Conservation (phyloP, 345 rosid species). For the Xanthoceras sorbifolium region DNA sequence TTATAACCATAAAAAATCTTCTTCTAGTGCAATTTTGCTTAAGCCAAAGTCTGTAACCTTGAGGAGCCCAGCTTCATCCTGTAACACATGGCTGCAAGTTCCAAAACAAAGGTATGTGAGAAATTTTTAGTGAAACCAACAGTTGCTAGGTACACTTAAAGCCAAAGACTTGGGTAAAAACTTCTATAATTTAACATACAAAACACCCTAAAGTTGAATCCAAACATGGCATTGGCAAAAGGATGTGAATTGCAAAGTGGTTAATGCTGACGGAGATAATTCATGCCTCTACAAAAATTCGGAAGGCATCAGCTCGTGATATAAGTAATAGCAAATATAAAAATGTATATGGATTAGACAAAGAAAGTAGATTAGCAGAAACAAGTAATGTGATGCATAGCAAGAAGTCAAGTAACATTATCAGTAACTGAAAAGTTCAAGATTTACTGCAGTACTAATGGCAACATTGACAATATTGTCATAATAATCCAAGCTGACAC, state of each 20-base stretch:
- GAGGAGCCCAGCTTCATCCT: slow-evolving; percentile 61
- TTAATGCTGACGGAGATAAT: slow-evolving; percentile 68
- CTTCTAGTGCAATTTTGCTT: slow-evolving; percentile 61
- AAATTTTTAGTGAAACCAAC: neutral
- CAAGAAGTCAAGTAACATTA: neutral
- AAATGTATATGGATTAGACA: no score
- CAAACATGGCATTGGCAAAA: slow-evolving; percentile 4
- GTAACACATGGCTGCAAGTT: slow-evolving; percentile 49
- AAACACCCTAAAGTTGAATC: neutral
- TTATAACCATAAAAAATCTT: slow-evolving; percentile 55
- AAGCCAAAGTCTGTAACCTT: slow-evolving; percentile 75
- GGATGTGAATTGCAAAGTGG: slow-evolving; percentile 31
- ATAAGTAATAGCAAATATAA: neutral
- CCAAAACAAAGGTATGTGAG: slow-evolving; percentile 4
- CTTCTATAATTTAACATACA: neutral
- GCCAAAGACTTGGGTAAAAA: neutral
- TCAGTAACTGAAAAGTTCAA: neutral
- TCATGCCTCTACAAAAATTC: slow-evolving; percentile 58
- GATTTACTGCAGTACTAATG: neutral
- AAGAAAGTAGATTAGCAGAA: neutral
- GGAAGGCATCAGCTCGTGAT: slow-evolving; percentile 10
- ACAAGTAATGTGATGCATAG: neutral
- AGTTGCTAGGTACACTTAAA: neutral
- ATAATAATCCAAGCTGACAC: no score
- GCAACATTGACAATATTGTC: neutral